Evolutionary conservation across 306 rosid species (phyloP), one percentile per base, ranked within the genome.

Genomic region (Neltuma alba): DNA sequence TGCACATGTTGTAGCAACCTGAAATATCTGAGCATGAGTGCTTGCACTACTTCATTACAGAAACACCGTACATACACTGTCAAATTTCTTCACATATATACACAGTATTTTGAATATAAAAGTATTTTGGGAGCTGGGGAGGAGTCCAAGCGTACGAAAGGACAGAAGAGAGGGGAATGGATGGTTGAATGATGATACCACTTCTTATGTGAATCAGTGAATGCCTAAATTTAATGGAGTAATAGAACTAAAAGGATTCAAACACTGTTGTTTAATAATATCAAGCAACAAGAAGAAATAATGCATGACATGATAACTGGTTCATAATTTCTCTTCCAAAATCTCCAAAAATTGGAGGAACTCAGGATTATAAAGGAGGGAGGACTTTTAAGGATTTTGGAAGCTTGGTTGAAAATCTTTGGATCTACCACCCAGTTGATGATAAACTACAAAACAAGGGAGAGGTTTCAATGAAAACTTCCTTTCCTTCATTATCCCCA

Each of bases 1-100:
- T 6, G 99, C 98, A 86, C 98, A 92, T 63, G 94, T 87, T 25
- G 89, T 62, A 77, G 99, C 98, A 78, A 80, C 83, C 99, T 95
- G 87, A 81, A 83, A 78, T 37, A 86, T 77, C 76, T 48, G 52
- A 67, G 73, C 74, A 47, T 83, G 58, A 83, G 80, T 66, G 70
- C 67, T n/a, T 58, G n/a, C 27, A 66, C 74, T 33, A 47, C 18
- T 4, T 75, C 67, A 2, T 42, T 36, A 57, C 34, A 33, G 16
- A 79, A 61, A 47, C 20, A 47, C 9, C 44, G 5, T 3, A 2
- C 21, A 76, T 9, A 40, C 21, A 66, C 16, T 38, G 33, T 47
- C 42, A 33, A 60, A 16, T 61, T 28, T 36, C 16, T 34, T 34
- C 15, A 27, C 31, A 31, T 13, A 41, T 38, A 41, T 27, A 74